Evolutionary conservation across 257 asterid genomes (phyloP), one percentile per base, ranked within the genome.

Genomic region (Agastache rugosa): DNA sequence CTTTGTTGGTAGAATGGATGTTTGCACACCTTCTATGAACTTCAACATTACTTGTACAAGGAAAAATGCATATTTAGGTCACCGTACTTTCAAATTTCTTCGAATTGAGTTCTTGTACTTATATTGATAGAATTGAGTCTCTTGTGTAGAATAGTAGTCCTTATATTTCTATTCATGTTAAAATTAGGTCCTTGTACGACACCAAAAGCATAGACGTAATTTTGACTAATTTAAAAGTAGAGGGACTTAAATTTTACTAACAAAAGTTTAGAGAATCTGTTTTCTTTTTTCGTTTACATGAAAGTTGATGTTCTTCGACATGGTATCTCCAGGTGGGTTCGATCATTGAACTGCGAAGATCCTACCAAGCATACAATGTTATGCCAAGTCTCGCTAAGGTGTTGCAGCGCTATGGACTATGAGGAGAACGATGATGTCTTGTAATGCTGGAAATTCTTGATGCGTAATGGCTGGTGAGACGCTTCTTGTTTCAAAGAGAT

Each of bases 361-460:
- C 99, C 4, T 95, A 95, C 83, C 97, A 95, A 85, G 99, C 98
- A 37, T 95, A 95, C 81, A 92, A 95, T 47, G 98, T 92, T 37
- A 92, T 95, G 99, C 99, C 98, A n/a, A 85, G 90, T 80, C 90
- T 95, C 74, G 85, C 88, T 73, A 92, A 89, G 83, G 96, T 86
- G 4, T 72, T 92, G 85, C 86, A 81, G 75, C 93, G 97, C 14
- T 94, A 95, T 72, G 97, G 96, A 31, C 87, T 90, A 27, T 91
- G 82, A 90, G 37, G 47, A 53, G 17, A 15, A 39, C 10, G 34
- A 25, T 66, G n/a, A 41, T 2, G 29, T 14, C 69, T 25, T 37
- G 17, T 17, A 41, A 29, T 48, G 67, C 34, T 29, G 63, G 10
- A 34, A 3, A 37, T 63, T 16, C 20, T 69, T 20, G 41, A 23